Conservation (phyloP, 192 early-diverging fungal species). For the Backusella macrospora region DNA sequence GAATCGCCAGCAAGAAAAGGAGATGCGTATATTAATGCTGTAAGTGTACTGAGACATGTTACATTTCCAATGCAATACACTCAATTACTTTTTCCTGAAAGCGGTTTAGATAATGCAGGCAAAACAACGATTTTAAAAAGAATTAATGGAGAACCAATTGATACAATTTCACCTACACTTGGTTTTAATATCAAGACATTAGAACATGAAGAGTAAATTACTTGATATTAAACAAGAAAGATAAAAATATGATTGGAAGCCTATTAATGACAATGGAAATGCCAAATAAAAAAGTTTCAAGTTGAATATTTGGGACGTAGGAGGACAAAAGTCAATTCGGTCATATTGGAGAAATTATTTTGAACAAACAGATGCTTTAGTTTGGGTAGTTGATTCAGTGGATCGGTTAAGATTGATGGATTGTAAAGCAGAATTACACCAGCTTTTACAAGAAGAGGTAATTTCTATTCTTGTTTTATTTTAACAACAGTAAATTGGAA, state of each 20-base stretch:
- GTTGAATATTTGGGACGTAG: conserved; percentile 74
- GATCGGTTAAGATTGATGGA: conserved; percentile 82
- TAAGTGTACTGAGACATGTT: conserved; percentile 36
- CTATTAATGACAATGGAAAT: background rate
- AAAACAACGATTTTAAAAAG: conserved; percentile 98
- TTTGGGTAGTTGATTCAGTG: conserved; percentile 98
- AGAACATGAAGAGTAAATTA: conserved; percentile 69
- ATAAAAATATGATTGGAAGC: background rate
- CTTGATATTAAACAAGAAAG: background rate
- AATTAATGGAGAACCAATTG: conserved; percentile 91
- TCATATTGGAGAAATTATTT: conserved; percentile 99
- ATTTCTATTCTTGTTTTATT: background rate
- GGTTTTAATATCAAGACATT: conserved; percentile 99
- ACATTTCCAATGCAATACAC: background rate
- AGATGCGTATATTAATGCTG: conserved; percentile 93
- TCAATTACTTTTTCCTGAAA: conserved; percentile 25
- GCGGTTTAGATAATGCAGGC: conserved; percentile 97
- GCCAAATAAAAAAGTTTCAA: conserved; percentile 29
- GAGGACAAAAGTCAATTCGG: conserved; percentile 95
- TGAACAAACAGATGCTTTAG: conserved; percentile 96
- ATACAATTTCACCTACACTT: conserved; percentile 91
- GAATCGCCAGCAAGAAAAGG: conserved; percentile 87
- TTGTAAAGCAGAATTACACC: conserved; percentile 76
- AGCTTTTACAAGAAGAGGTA: conserved; percentile 89
- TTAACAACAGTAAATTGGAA: background rate